A percentile compares a stretch with the other conserved stretches of the same genome.
These are phyloP conservation scores for Ceratobasidium sp. DNA, from an alignment of 1,284 basidiomycete species.

Conservation along the genomic window DNA sequence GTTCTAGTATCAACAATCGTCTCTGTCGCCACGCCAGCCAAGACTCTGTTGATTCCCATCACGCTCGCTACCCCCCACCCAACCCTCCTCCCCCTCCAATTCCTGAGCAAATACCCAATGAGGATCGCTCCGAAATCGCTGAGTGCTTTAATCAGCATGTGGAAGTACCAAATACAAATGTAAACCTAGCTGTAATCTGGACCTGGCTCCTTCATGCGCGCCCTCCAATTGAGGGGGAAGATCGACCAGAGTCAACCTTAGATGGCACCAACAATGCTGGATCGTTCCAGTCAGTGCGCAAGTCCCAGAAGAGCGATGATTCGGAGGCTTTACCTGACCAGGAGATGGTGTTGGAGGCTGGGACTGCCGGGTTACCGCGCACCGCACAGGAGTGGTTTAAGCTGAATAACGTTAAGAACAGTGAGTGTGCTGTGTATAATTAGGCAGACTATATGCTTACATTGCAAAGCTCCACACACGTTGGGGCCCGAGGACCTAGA, in stretches of 20 bases:
- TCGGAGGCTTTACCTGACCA: background rate
- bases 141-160: background rate
- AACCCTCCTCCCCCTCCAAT: background rate
- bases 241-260: background rate
- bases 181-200: background rate
- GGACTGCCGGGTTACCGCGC: background rate
- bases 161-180: background rate
- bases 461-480: background rate
- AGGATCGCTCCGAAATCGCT: background rate
- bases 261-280: slow-evolving; percentile 5
- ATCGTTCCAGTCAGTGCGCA: background rate
- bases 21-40: background rate
- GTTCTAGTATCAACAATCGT: too few relatives aligned
- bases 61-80: background rate
- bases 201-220: background rate
- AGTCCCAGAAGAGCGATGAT: background rate
- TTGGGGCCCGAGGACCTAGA: background rate
- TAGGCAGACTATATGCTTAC: background rate
- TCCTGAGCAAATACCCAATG: background rate
- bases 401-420: background rate
- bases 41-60: background rate
- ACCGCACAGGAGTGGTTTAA: background rate
- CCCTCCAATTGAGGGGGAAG: background rate
- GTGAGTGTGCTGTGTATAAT: background rate
- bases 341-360: background rate